phyloP scores from a whole-genome alignment of 768 basidiomycete genomes.

The Phylloporus arenicola region DNA sequence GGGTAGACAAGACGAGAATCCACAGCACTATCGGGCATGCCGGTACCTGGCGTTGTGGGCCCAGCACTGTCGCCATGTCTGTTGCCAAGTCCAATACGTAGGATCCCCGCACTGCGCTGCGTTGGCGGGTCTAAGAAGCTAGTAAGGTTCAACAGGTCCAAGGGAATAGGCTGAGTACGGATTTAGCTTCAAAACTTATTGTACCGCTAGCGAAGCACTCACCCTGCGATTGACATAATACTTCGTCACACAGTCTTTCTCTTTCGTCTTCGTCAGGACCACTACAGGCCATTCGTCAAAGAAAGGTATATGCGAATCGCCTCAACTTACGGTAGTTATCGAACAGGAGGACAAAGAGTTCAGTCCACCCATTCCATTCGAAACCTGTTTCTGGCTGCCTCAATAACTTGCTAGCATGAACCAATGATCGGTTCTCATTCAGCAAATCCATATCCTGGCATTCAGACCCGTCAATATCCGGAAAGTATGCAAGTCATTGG shows the following conservation, averaged over 20 bases:
- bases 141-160: constrained; percentile 83
- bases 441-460: constrained; percentile 84
- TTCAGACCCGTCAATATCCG: constrained; percentile 1
- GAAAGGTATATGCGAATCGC: not conserved
- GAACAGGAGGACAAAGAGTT: constrained; percentile 85
- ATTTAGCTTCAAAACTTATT: not conserved
- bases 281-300: constrained; percentile 42
- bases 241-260: constrained; percentile 67
- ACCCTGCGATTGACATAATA: constrained; percentile 81
- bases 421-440: constrained; percentile 74
- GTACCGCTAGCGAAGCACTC: constrained; percentile 20
- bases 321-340: constrained; percentile 81
- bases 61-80: constrained; percentile 26
- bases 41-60: constrained; percentile 25
- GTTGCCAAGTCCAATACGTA: constrained; percentile 52
- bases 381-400: constrained; percentile 87
- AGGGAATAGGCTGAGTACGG: constrained; percentile 71
- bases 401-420: constrained; percentile 77
- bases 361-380: constrained; percentile 86
- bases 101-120: constrained; percentile 66
- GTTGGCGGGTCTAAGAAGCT: constrained; percentile 78
- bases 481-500: not conserved
- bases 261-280: constrained; percentile 83
- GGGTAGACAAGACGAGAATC: constrained; percentile 83
- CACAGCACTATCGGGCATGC: constrained; percentile 35